Evolutionary conservation across 352 stramenopile species (phyloP).

Genomic region (Phytophthora niederhauseri): DNA sequence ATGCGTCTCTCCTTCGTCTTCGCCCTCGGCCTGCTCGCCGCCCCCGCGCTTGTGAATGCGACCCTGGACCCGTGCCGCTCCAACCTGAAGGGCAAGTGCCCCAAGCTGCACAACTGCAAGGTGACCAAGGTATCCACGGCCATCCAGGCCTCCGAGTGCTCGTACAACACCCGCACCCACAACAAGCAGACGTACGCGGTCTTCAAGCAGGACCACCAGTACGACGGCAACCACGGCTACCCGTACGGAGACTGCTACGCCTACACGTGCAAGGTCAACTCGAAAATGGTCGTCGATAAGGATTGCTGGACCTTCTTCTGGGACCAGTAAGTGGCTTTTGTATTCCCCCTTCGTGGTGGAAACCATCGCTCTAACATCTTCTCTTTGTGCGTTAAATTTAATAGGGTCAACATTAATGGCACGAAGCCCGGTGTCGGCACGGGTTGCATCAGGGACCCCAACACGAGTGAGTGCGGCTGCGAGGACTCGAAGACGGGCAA

Average conservation of each 20-base stretch:
- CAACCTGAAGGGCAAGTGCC: slow-evolving; percentile 33
- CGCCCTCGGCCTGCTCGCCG: slow-evolving; percentile 20
- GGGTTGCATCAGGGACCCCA: slow-evolving; percentile 35
- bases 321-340: slow-evolving; percentile 21
- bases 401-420: slow-evolving; percentile 25
- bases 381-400: not conserved
- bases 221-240: slow-evolving; percentile 37
- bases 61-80: slow-evolving; percentile 29
- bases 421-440: slow-evolving; percentile 22
- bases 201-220: slow-evolving; percentile 36
- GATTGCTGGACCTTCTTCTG: slow-evolving; percentile 48
- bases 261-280: slow-evolving; percentile 29
- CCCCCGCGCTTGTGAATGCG: slow-evolving; percentile 29
- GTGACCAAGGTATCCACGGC: slow-evolving; percentile 22
- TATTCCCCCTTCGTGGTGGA: too few species aligned
- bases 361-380: not conserved
- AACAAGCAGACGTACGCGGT: slow-evolving; percentile 38
- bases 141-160: slow-evolving; percentile 44
- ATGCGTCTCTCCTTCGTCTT: slow-evolving; percentile 28
- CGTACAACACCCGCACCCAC: slow-evolving; percentile 44
- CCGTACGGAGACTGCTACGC: slow-evolving; percentile 37
- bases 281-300: slow-evolving; percentile 24
- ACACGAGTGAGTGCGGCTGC: slow-evolving; percentile 7
- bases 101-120: slow-evolving; percentile 25
- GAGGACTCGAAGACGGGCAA: slow-evolving; percentile 36